A percentile compares a stretch with the other conserved stretches of the same genome.
Conservation (phyloP, 805 yeast species). For the Sugiyamaella marilandica region DNA sequence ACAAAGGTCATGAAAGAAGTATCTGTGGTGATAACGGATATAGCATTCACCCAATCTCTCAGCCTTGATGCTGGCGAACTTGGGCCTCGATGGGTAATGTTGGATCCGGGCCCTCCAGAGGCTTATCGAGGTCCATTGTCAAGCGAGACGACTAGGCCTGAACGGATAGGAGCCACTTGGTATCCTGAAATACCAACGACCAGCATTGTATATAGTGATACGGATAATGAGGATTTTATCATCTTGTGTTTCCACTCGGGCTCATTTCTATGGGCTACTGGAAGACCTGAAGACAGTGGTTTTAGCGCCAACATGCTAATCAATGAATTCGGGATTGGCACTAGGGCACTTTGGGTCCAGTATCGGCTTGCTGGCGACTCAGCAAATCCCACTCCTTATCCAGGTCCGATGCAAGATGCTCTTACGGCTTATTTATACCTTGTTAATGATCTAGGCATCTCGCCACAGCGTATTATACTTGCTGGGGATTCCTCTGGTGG, state of each 20-base stretch:
- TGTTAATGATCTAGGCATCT: background rate
- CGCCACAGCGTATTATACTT: background rate
- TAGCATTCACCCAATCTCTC: background rate
- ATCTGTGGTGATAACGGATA: background rate
- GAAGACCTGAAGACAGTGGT: slow-evolving; percentile 4
- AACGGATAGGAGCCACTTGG: background rate
- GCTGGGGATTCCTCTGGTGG: slow-evolving; percentile 5
- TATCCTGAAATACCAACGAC: background rate
- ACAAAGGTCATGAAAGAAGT: background rate
- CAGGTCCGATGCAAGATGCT: slow-evolving; percentile 3
- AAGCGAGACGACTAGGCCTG: background rate
- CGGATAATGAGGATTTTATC: background rate
- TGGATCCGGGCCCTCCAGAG: background rate
- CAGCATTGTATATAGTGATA: background rate
- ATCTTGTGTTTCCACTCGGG: background rate
- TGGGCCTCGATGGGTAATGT: background rate
- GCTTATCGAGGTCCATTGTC: background rate
- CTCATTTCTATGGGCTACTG: slow-evolving; percentile 5
- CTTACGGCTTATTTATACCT: background rate
- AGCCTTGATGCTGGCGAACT: background rate
- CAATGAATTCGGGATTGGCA: background rate
- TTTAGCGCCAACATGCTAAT: background rate
- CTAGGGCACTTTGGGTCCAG: slow-evolving; percentile 2
- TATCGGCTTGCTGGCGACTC: slow-evolving; percentile 4
- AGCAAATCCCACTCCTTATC: background rate